Evolutionary conservation across 345 rosid species (phyloP).

Genomic region (Eucalyptus polyanthemos): DNA sequence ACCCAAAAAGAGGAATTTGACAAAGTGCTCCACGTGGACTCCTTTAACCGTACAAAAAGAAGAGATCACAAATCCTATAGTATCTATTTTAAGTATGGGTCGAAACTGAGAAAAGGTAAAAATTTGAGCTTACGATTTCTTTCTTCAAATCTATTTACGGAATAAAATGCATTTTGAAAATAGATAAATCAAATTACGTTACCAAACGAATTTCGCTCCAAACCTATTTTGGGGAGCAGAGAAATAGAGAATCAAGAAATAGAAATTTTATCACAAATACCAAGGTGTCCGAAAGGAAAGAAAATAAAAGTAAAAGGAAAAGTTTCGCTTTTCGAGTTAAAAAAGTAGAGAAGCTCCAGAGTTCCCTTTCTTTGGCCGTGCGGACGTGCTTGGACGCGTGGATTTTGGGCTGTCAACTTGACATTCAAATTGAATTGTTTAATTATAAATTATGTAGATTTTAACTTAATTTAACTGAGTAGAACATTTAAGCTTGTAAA

Average conservation of each 20-base stretch:
- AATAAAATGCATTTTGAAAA: too few relatives aligned
- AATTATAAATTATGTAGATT: rapidly evolving
- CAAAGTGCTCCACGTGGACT: not conserved
- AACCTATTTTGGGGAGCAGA: too few relatives aligned
- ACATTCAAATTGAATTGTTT: not conserved
- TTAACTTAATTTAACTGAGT: too few relatives aligned
- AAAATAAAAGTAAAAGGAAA: too few relatives aligned
- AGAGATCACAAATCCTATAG: not conserved
- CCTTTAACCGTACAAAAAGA: not conserved
- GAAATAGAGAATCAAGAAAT: too few relatives aligned
- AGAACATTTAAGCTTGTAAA: not conserved
- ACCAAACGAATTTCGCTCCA: too few relatives aligned
- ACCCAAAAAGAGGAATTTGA: not conserved
- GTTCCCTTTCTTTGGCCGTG: not conserved
- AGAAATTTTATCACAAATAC: too few relatives aligned
- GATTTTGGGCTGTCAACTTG: not conserved
- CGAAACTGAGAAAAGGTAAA: too few relatives aligned
- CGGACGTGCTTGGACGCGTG: not conserved
- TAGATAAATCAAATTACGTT: too few relatives aligned
- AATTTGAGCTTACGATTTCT: too few relatives aligned
- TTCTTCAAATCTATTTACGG: too few relatives aligned
- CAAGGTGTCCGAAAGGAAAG: not conserved
- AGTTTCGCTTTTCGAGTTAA: not conserved
- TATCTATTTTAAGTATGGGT: not conserved
- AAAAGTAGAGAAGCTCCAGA: not conserved